Evolutionary conservation across 1,284 basidiomycete species (phyloP), one percentile per base, ranked within the genome.

Genomic region (Cryptococcus depauperatus): DNA sequence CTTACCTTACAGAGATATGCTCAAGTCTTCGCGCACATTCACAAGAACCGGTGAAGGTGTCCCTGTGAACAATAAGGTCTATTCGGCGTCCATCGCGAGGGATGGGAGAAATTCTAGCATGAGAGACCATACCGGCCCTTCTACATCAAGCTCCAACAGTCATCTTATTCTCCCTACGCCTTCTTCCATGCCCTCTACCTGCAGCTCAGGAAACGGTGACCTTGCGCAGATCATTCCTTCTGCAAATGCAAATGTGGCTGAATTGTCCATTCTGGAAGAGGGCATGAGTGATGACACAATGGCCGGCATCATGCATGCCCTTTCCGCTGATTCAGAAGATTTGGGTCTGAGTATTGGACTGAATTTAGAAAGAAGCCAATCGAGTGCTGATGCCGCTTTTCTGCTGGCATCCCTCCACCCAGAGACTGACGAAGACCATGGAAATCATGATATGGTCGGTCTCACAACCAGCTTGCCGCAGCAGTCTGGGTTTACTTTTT

Each of bases 11-110:
- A 56, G 58, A 18, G 63, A 66, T 33, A 64, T 70, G 55, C 54
- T 72, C 11, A 60, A 68, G 37, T 63, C 61, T 11, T 60, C 67
- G 16, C 52, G 69, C 18, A 58, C 58, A 5, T 69, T 72, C 37
- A 65, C 66, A 9, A 44, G 66, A 14, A 62, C 62, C 35, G 66
- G 66, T 11, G 66, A 68, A 49, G 66, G 64, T n/a, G 41, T 50
- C 14, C 44, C 48, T 8, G 47, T 22, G 6, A 21, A 38, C 4
- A 10, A 23, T 3, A 4, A 16, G 10, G 27, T 23, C 37, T 19
- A 13, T 10, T 38, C 37, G 37, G 37, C 18, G 21, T 19, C 16
- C 21, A 21, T 23, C 5, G 37, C 37, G 37, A 21, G 37, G 37
- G 27, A 25, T 7, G 19, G n/a, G 18, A 38, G 37, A 16, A 21